Base-by-base conservation (phyloP, 2,329 filamentous ascomycete genomes). In the Xylaria hypoxylon region DNA sequence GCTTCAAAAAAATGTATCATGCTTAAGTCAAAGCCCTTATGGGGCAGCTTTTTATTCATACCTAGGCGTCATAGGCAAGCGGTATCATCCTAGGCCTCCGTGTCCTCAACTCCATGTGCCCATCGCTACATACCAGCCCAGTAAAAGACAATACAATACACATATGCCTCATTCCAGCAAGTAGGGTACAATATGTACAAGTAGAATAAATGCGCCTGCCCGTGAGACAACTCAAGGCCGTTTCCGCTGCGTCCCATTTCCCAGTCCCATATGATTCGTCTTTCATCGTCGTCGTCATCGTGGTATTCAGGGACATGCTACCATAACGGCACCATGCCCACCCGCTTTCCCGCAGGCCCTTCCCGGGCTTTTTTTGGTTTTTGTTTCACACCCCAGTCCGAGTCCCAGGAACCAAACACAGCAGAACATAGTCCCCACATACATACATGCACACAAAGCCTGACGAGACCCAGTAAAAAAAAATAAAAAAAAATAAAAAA, bases 131-230 rank as follows among this genome's bases (percentile, higher is more conserved):
- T 44, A 59, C 33, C 47, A 38, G 50, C 28, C 50, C 59, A 56
- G 53, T 59, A 50, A 57, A 47, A 35, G 38, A 64, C 45, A 33
- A 35, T 66, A 68, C 59, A 68, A 66, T 68, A 68, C 57, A 64
- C n/a, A 59, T 59, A 56, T 57, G 47, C 65, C 62, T 65, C 35
- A 35, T 35, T 55, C 59, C 62, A 65, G 26, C 35, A 58, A 59
- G 53, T 50, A 65, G 52, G 57, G 48, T 61, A 68, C 45, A 68
- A 58, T 68, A 59, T 62, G 33, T 68, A 65, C 66, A 65, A 45
- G 52, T 58, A 35, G 28, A 61, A 35, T 55, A 60, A 19, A 40
- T 65, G 44, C 28, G 58, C 33, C 53, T 24, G 28, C 35, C 50
- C 55, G 24, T 53, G 38, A 51, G 60, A 28, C 35, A 47, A 56